Evolutionary conservation across 2,329 filamentous ascomycete species (phyloP).

Genomic region (Fusarium vanettenii): DNA sequence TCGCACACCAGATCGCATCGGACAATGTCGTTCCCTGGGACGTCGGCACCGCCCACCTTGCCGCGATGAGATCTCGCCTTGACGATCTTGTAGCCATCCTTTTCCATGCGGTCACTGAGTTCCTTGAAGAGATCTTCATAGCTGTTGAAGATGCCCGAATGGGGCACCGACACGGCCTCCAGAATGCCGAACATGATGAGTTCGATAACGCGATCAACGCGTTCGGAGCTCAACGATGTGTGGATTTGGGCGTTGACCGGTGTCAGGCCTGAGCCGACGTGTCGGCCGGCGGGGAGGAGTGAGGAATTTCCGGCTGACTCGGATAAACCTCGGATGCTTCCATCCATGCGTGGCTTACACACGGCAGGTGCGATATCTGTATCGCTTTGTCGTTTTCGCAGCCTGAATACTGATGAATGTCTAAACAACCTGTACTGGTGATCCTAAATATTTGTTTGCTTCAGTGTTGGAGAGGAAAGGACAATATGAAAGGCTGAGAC

Average conservation of each 20-base stretch:
- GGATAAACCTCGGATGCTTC: constrained; percentile 39
- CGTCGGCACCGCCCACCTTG: constrained; percentile 54
- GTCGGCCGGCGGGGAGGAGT: constrained; percentile 32
- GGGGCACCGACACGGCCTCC: constrained; percentile 52
- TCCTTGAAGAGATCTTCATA: constrained; percentile 57
- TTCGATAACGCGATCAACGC: constrained; percentile 40
- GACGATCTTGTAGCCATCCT: constrained; percentile 60
- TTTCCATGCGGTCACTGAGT: constrained; percentile 55
- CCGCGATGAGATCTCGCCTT: constrained; percentile 57
- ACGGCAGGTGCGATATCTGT: not conserved
- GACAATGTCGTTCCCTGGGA: constrained; percentile 56
- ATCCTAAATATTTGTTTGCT: not conserved
- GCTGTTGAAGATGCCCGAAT: constrained; percentile 51
- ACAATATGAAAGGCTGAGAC: not conserved
- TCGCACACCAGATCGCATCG: constrained; percentile 60
- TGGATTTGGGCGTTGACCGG: constrained; percentile 44
- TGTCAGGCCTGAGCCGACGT: constrained; percentile 42
- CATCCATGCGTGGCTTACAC: not conserved
- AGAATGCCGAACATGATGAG: constrained; percentile 58
- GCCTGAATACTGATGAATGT: not conserved
- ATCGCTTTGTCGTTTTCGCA: not conserved
- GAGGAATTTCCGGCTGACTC: constrained; percentile 35
- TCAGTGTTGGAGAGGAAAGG: not conserved
- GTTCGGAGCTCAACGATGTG: constrained; percentile 44
- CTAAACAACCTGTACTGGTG: no score